Evolutionary conservation across 495 filamentous ascomycete genomes (phyloP).

Genomic region (Penicillium turbatum): DNA sequence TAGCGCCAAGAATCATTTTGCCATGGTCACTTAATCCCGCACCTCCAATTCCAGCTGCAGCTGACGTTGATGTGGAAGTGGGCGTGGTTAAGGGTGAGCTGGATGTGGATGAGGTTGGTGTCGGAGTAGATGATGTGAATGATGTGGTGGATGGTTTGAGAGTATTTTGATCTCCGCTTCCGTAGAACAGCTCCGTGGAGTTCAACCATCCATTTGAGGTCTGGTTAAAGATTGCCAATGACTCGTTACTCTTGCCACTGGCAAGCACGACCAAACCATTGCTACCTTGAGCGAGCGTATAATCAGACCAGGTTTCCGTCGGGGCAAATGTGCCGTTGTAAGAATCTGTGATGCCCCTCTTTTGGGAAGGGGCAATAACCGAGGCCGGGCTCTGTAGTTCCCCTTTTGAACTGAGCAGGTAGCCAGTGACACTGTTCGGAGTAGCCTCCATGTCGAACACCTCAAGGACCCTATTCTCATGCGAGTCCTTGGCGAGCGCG

Average conservation of each 20-base stretch:
- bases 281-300: conserved; percentile 53
- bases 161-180: conserved; percentile 37
- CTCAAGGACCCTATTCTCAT: conserved; percentile 79
- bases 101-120: conserved; percentile 41
- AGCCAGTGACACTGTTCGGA: conserved; percentile 72
- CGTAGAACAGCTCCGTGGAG: conserved; percentile 59
- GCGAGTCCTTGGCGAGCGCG: conserved; percentile 61
- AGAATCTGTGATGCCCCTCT: conserved; percentile 53
- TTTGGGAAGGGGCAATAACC: conserved; percentile 34
- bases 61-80: conserved; percentile 32
- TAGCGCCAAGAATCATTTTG: conserved; percentile 63
- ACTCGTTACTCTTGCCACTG: conserved; percentile 60
- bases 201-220: conserved; percentile 78
- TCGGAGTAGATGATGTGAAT: conserved; percentile 34
- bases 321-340: conserved; percentile 77
- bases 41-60: conserved; percentile 23
- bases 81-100: conserved; percentile 24
- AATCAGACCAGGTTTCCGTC: conserved; percentile 54
- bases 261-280: conserved; percentile 67
- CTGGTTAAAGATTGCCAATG: conserved; percentile 75
- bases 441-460: conserved; percentile 70
- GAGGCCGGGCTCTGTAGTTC: conserved; percentile 32
- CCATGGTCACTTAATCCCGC: conserved; percentile 43
- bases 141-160: conserved; percentile 36
- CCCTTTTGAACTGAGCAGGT: conserved; percentile 50